Conservation (phyloP, 306 rosid genomes). For the Medicago ruthenica region DNA sequence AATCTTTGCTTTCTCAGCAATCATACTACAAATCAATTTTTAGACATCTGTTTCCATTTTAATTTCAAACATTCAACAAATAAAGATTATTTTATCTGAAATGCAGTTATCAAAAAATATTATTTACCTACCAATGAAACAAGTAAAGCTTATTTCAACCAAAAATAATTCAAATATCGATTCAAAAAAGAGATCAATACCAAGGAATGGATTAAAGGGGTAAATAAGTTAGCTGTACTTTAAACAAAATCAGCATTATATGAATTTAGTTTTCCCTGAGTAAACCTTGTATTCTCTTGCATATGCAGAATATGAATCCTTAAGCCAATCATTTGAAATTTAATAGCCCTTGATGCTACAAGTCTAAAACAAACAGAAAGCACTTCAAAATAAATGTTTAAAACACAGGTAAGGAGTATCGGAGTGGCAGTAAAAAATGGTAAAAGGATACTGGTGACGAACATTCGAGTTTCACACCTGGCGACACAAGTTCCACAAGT, state of each 20-base stretch:
- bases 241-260: constrained; percentile 12
- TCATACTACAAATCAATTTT: constrained; percentile 25
- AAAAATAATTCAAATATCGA: constrained; percentile 21
- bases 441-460: constrained; percentile 83
- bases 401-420: constrained; percentile 27
- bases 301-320: constrained; percentile 26
- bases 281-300: constrained; percentile 1
- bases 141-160: constrained; percentile 24
- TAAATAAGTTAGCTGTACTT: not conserved
- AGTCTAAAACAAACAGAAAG: constrained; percentile 9
- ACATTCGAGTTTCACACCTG: constrained; percentile 92
- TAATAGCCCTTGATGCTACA: not conserved
- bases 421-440: constrained; percentile 20
- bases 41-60: constrained; percentile 4
- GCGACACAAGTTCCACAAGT: constrained; percentile 83
- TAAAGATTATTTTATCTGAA: not conserved
- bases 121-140: not conserved
- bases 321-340: constrained; percentile 37
- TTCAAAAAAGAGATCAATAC: not conserved
- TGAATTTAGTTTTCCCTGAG: constrained; percentile 24
- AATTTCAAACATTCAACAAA: not conserved
- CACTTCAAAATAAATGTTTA: constrained; percentile 5
- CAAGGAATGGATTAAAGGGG: constrained; percentile 8
- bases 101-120: not conserved
- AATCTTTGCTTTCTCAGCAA: constrained; percentile 11